Evolutionary conservation across 176 grass and related monocot species (phyloP).

Genomic region (Zoysia japonica): DNA sequence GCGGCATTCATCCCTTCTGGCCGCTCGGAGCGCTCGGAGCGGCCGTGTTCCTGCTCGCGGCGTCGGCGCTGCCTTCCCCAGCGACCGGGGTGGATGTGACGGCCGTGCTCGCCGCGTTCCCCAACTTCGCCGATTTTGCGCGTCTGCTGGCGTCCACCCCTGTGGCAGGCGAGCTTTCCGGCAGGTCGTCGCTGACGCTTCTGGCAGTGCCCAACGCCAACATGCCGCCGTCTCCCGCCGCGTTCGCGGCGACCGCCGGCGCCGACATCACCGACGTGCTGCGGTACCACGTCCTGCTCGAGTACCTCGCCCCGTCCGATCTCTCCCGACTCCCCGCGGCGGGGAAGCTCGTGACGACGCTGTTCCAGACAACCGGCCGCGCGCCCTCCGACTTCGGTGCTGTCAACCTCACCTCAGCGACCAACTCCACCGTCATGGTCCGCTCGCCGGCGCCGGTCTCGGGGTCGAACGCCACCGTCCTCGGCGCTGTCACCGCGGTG

Average conservation of each 20-base stretch:
- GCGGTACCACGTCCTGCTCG: conserved; percentile 90
- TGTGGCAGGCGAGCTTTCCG: conserved; percentile 60
- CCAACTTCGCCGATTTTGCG: conserved; percentile 62
- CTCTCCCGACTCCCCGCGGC: conserved; percentile 53
- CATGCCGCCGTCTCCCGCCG: conserved; percentile 57
- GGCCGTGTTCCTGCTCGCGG: conserved; percentile 14
- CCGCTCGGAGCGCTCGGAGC: conserved; percentile 31
- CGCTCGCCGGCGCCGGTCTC: conserved; percentile 64
- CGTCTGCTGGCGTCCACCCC: conserved; percentile 64
- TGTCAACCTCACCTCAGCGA: conserved; percentile 72
- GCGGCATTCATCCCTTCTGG: conserved; percentile 24
- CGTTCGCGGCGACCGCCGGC: conserved; percentile 61
- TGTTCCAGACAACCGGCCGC: conserved; percentile 94
- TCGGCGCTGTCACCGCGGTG: conserved; percentile 57
- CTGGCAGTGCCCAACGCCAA: conserved; percentile 75
- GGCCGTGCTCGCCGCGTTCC: conserved; percentile 64
- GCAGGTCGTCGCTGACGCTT: conserved; percentile 78
- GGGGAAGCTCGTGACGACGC: conserved; percentile 87
- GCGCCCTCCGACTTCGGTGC: conserved; percentile 78
- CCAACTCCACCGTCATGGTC: conserved; percentile 50
- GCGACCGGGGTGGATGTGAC: conserved; percentile 63
- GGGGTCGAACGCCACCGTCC: conserved; percentile 71
- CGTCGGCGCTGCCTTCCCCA: conserved; percentile 34
- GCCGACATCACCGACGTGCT: conserved; percentile 88
- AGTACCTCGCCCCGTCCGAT: conserved; percentile 84